Percentiles rank a stretch among this genome's conserved stretches.
Evolutionary conservation across 192 early-diverging fungal species (phyloP).

Genomic region (Coemansia sp.): DNA sequence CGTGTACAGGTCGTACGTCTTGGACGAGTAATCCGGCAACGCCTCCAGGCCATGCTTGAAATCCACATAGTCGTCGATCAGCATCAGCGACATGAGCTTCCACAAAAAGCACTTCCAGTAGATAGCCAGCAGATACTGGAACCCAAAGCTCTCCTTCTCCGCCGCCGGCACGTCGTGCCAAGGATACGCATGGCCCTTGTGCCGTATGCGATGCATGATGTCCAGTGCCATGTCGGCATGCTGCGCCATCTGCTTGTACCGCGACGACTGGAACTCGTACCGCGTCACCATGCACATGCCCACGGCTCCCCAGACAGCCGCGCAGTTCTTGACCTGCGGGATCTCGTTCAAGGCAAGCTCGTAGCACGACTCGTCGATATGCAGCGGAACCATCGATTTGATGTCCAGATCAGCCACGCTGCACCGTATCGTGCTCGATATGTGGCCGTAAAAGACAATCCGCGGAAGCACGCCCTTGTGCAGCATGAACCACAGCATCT

Average conservation of each 20-base stretch:
- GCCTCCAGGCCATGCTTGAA: constrained; percentile 16
- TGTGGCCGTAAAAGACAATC: constrained; percentile 46
- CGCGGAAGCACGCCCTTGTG: constrained; percentile 42
- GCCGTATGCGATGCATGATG: constrained; percentile 30
- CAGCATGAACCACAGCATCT: constrained; percentile 45
- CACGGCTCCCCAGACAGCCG: constrained; percentile 39
- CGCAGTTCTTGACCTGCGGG: constrained; percentile 18
- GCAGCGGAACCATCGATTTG: constrained; percentile 30
- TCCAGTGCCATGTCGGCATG: constrained; percentile 38
- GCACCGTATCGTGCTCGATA: constrained; percentile 41
- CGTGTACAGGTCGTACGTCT: constrained; percentile 46
- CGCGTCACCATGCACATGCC: constrained; percentile 41
- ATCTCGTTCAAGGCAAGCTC: constrained; percentile 34
- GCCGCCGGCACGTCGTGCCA: constrained; percentile 23
- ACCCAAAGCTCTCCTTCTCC: constrained; percentile 40
- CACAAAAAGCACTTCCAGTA: constrained; percentile 50
- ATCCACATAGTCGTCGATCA: constrained; percentile 18
- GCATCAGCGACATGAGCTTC: constrained; percentile 36
- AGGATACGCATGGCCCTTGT: constrained; percentile 25
- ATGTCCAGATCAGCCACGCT: constrained; percentile 27
- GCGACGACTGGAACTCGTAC: constrained; percentile 48
- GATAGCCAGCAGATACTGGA: constrained; percentile 43
- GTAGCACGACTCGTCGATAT: constrained; percentile 47
- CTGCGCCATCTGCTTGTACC: constrained; percentile 39
- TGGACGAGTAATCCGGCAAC: constrained; percentile 44